Evolutionary conservation across 148 eudicot genomes (phyloP).

Genomic region (Gaultheria prostrata): DNA sequence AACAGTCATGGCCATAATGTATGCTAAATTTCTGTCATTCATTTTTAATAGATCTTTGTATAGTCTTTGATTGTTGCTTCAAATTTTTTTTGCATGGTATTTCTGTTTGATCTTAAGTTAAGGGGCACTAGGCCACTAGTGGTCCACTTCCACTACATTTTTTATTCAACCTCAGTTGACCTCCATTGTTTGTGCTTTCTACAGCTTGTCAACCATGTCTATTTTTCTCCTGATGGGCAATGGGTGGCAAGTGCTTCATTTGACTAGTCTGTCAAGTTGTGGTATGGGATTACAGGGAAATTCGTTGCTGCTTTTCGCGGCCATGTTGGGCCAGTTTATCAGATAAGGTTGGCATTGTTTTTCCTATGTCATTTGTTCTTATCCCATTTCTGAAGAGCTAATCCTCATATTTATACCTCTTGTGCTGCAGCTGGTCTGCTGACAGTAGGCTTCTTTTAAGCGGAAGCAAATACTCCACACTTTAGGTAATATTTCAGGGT

Average conservation of each 20-base stretch:
- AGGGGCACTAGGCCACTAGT: not conserved
- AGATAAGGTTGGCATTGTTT: slow-evolving; percentile 61
- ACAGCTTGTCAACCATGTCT: slow-evolving; percentile 94
- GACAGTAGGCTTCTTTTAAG: slow-evolving; percentile 91
- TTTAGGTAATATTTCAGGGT: slow-evolving; percentile 45
- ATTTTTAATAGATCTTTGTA: not conserved
- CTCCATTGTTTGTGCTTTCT: slow-evolving; percentile 13
- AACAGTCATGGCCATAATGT: too few species aligned
- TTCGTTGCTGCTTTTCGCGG: slow-evolving; percentile 88
- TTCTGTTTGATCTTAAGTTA: not conserved
- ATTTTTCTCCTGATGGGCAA: slow-evolving; percentile 95
- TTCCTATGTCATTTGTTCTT: not conserved
- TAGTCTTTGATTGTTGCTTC: not conserved
- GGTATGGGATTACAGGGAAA: slow-evolving; percentile 89
- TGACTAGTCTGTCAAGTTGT: slow-evolving; percentile 89
- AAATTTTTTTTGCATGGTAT: not conserved
- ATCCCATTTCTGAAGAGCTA: not conserved
- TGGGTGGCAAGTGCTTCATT: slow-evolving; percentile 99
- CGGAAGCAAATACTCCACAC: slow-evolving; percentile 94
- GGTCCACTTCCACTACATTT: not conserved
- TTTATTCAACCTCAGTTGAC: slow-evolving; percentile 8
- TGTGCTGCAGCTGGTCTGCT: slow-evolving; percentile 87
- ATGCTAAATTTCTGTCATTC: not conserved
- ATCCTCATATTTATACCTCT: not conserved
- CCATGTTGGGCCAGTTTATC: slow-evolving; percentile 98